A percentile compares a stretch with the other conserved stretches of the same genome.
phyloP scores from a whole-genome alignment of 2,329 filamentous ascomycete species.

The Neobulgaria alba region DNA sequence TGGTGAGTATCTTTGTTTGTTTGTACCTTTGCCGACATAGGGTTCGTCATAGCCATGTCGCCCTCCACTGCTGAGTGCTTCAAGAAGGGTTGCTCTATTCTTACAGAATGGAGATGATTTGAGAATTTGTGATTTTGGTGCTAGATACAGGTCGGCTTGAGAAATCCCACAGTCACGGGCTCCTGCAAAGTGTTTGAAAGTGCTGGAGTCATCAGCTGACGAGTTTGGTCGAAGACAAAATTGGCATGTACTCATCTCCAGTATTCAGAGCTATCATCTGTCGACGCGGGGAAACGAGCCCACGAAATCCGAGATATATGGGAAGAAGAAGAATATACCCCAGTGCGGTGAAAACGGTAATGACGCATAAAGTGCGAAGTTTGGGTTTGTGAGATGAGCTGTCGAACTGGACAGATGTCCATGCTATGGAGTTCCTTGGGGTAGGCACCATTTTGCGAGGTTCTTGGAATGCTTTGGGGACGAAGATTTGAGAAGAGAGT shows the following conservation, averaged over 20 bases:
- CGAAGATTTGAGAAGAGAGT: too few relatives aligned
- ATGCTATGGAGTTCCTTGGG: too few relatives aligned
- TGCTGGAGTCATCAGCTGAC: background rate
- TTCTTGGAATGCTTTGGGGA: too few relatives aligned
- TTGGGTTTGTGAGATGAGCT: too few relatives aligned
- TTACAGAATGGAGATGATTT: constrained; percentile 18
- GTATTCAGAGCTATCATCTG: background rate
- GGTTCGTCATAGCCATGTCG: constrained; percentile 34
- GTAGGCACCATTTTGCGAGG: too few relatives aligned
- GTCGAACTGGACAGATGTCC: too few relatives aligned
- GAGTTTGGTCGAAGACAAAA: background rate
- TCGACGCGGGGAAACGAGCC: background rate
- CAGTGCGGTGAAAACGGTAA: too few relatives aligned
- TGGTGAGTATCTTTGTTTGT: too few relatives aligned
- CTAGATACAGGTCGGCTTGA: constrained; percentile 18
- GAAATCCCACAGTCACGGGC: constrained; percentile 19
- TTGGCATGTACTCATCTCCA: background rate
- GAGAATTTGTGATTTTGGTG: constrained; percentile 7
- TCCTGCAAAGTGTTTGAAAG: constrained; percentile 18
- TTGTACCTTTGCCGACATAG: constrained; percentile 28
- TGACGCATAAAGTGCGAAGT: too few relatives aligned
- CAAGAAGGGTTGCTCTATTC: constrained; percentile 29
- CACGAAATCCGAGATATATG: background rate
- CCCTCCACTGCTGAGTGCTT: constrained; percentile 34
- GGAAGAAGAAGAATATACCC: background rate